These are phyloP conservation scores for Sphagnum contortum DNA, from an alignment of 225 moss, liverwort and hornwort species.

Conservation along the genomic window DNA sequence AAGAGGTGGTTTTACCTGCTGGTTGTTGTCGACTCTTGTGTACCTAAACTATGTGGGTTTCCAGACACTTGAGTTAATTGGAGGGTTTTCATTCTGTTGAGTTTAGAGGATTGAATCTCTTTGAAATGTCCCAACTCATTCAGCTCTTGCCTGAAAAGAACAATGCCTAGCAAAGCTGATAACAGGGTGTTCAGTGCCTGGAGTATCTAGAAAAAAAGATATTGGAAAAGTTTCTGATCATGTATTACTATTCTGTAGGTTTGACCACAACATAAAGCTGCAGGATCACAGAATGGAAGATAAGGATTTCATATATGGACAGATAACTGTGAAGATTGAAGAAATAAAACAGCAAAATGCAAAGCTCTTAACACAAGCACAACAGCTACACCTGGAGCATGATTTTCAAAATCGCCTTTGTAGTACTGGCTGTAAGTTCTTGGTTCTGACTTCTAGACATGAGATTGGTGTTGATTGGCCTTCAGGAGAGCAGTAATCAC, in stretches of 20 bases:
- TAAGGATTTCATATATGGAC: conserved; percentile 20
- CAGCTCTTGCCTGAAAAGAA: background rate
- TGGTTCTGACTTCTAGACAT: background rate
- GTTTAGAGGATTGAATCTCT: background rate
- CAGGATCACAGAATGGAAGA: conserved; percentile 42
- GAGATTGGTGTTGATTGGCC: background rate
- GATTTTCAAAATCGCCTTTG: conserved; percentile 46
- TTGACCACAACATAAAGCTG: conserved; percentile 47
- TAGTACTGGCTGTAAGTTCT: conserved; percentile 44
- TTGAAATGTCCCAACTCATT: background rate
- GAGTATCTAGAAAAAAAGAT: background rate
- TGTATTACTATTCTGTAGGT: conserved; percentile 16
- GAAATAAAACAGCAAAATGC: conserved; percentile 30
- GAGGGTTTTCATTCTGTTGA: background rate
- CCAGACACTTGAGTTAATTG: background rate
- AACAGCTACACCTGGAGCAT: conserved; percentile 38
- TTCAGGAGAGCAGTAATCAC: background rate
- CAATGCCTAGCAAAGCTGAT: too few relatives aligned
- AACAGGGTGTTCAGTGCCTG: too few relatives aligned
- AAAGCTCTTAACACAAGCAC: conserved; percentile 29
- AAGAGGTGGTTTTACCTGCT: conserved; percentile 29
- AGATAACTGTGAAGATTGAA: conserved; percentile 23
- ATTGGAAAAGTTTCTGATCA: background rate
- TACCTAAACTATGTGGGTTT: too few relatives aligned
- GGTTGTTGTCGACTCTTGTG: too few relatives aligned